phyloP scores from a whole-genome alignment of 2,329 filamentous ascomycete genomes.

The Aspergillus novofumigatus region DNA sequence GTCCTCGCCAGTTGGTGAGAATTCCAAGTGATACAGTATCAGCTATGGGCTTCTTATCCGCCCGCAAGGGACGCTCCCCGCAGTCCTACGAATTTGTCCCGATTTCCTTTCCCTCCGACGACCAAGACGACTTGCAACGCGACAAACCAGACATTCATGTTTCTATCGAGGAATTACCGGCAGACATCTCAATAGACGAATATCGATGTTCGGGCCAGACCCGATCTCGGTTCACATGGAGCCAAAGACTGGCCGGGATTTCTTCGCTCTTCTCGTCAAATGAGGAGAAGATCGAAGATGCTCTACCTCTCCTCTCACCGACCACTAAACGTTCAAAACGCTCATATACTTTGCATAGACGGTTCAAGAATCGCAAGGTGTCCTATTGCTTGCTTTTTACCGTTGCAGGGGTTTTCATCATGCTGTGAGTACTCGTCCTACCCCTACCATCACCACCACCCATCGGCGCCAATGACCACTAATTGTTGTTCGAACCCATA shows the following conservation, averaged over 20 bases:
- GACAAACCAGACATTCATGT: neutral
- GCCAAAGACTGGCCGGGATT: constrained; percentile 7
- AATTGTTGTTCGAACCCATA: neutral
- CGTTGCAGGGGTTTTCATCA: constrained; percentile 25
- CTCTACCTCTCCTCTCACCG: constrained; percentile 8
- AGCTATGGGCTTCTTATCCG: neutral
- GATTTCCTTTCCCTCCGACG: neutral
- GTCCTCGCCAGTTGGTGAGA: neutral
- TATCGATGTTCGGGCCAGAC: neutral
- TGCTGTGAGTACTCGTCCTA: constrained; percentile 26
- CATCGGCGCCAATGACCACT: neutral
- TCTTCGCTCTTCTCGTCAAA: constrained; percentile 6
- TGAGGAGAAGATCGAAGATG: constrained; percentile 4
- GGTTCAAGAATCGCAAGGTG: constrained; percentile 12
- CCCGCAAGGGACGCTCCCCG: neutral
- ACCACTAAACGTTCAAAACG: constrained; percentile 1
- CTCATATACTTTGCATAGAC: constrained; percentile 2
- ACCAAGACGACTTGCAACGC: neutral
- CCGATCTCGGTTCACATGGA: constrained; percentile 4
- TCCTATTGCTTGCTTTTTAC: constrained; percentile 16
- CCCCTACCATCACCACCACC: neutral
- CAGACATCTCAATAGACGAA: neutral
- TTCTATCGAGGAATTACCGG: neutral
- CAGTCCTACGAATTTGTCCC: neutral
- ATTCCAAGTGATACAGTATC: too few relatives aligned